These are phyloP conservation scores for Talaromyces sp. DNA, from an alignment of 2,329 filamentous ascomycete species.

Conservation along the genomic window DNA sequence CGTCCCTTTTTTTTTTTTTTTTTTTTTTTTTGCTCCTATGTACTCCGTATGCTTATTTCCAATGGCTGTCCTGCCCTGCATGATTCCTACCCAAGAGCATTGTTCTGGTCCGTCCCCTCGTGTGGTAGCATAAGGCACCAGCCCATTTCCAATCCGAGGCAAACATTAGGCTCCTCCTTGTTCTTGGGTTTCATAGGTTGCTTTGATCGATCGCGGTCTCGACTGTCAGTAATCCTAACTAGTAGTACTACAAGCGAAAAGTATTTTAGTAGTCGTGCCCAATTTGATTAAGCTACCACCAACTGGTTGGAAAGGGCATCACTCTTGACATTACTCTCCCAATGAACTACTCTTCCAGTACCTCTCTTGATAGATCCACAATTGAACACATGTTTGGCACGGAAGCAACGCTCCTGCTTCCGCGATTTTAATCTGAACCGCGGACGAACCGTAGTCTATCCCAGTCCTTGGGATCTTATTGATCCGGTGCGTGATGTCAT, in stretches of 20 bases:
- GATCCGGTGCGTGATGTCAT: background rate
- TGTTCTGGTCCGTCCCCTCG: background rate
- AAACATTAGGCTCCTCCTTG: background rate
- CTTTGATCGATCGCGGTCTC: background rate
- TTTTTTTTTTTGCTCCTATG: background rate
- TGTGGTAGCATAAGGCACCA: background rate
- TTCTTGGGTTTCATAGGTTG: background rate
- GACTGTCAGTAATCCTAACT: background rate
- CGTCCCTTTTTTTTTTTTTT: background rate
- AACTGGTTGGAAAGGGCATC: background rate
- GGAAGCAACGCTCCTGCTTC: conserved; percentile 7
- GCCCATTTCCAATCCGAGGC: background rate
- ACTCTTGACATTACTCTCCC: background rate
- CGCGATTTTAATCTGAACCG: background rate
- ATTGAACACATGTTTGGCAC: background rate
- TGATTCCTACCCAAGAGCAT: background rate
- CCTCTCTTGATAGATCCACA: background rate
- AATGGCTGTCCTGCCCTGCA: background rate
- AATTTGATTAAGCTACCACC: background rate
- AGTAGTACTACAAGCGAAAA: background rate
- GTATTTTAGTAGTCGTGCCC: background rate
- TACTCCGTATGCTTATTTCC: background rate
- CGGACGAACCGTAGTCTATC: background rate
- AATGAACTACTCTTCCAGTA: background rate
- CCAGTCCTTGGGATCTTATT: background rate